Conservation (phyloP, 2,329 filamentous ascomycete genomes). For the Xylaria sp. region DNA sequence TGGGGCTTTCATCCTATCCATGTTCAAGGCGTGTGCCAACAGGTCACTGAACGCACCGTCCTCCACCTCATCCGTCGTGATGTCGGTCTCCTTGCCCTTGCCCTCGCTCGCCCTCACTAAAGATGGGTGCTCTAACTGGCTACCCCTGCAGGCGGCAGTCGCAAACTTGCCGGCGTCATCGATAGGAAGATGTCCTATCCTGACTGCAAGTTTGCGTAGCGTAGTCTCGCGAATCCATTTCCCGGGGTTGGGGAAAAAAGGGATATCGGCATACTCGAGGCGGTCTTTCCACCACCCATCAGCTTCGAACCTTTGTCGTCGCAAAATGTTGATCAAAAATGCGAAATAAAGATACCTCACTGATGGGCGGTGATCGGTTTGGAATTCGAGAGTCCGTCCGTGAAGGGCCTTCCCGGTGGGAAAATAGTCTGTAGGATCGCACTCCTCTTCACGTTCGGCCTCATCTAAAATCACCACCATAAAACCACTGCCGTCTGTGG, state of each 20-base stretch:
- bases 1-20: conserved; percentile 1
- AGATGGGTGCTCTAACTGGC: conserved; percentile 8
- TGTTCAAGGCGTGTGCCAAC: not conserved
- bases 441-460: conserved; percentile 15
- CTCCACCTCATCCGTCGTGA: not conserved
- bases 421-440: conserved; percentile 12
- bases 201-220: conserved; percentile 22
- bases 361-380: conserved; percentile 29
- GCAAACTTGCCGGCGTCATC: conserved; percentile 12
- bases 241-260: conserved; percentile 17
- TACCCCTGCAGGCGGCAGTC: not conserved
- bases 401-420: conserved; percentile 29
- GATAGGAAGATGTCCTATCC: conserved; percentile 16
- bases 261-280: not conserved
- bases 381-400: conserved; percentile 28
- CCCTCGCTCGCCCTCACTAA: not conserved
- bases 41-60: not conserved
- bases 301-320: conserved; percentile 9
- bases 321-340: conserved; percentile 28
- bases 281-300: conserved; percentile 20
- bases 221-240: conserved; percentile 24
- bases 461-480: conserved; percentile 30
- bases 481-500: conserved; percentile 25
- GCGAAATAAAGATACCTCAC: conserved; percentile 31
- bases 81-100: not conserved